phyloP scores from a whole-genome alignment of 2,329 filamentous ascomycete species.

The Reticulascus tulasneorum region DNA sequence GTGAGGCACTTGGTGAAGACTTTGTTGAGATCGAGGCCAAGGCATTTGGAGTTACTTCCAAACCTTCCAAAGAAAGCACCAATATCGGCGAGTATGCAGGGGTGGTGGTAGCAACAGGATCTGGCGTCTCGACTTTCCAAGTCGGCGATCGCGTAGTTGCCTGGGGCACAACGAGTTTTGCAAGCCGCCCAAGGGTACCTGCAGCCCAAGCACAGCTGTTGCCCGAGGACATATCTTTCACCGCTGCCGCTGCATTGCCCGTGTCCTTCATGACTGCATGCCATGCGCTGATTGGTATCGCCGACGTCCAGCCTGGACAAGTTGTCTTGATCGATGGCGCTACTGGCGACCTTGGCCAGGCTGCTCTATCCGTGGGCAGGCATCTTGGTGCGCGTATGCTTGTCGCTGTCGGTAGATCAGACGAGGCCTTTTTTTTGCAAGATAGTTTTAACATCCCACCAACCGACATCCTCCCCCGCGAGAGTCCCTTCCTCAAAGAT shows the following conservation, averaged over 20 bases:
- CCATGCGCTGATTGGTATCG: conserved; percentile 21
- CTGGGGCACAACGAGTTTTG: not conserved
- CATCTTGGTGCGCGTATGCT: conserved; percentile 26
- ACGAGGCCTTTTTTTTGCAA: conserved; percentile 23
- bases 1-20: conserved; percentile 8
- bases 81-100: conserved; percentile 21
- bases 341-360: conserved; percentile 30
- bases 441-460: conserved; percentile 19
- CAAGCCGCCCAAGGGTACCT: not conserved
- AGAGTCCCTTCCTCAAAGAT: conserved; percentile 21
- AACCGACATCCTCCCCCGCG: conserved; percentile 20
- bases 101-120: conserved; percentile 19
- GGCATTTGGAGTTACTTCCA: conserved; percentile 17
- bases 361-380: conserved; percentile 28
- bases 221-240: conserved; percentile 30
- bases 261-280: conserved; percentile 22
- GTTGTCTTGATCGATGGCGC: conserved; percentile 31
- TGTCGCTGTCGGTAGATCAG: conserved; percentile 22
- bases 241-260: conserved; percentile 27
- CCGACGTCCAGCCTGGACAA: conserved; percentile 20
- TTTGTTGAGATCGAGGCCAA: conserved; percentile 18
- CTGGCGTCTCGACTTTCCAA: conserved; percentile 12
- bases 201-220: conserved; percentile 24
- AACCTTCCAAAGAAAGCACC: no score
- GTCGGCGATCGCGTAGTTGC: conserved; percentile 19